Evolutionary conservation across 2,329 filamentous ascomycete genomes (phyloP), one percentile per base, ranked within the genome.

Genomic region (Fusarium dlaminii): DNA sequence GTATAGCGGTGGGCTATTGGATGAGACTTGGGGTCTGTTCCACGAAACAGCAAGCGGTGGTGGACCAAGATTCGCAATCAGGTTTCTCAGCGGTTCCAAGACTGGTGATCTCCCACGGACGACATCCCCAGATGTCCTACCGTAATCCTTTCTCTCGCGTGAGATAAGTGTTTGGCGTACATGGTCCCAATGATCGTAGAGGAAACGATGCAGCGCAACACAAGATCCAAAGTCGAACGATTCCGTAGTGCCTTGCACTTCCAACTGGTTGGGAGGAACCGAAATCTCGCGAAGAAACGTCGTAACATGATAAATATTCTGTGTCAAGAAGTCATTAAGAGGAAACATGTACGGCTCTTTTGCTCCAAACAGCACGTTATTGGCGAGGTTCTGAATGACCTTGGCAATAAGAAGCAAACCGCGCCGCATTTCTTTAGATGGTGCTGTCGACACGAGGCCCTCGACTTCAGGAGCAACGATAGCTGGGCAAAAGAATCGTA

Each of bases 291-390:
- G 86, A 34, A 93, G 81, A 75, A 93, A 93, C 0, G 88, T 89
- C 5, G 90, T 93, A 22, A 93, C 90, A 39, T 87, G 84, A 78
- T 91, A 92, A 58, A 93, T 93, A 73, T 93, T 91, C 71, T 91
- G 86, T 2, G 90, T 90, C 29, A 93, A 81, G 69, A 93, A 93
- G 66, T 91, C 88, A 77, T 93, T 93, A 29, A 93, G 82, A 4
- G 91, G 90, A 70, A 90, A 91, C 91, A 93, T 93, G 77, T 92
- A 93, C 8, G 90, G 89, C 78, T 93, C 91, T 80, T 93, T 93
- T 39, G 90, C 90, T 8, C 91, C 91, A 74, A 93, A 93, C 4
- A 93, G 84, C 34, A 93, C 91, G 66, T 93, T 93, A 76, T 93
- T 93, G 40, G 91, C 91, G 40, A 93, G 83, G 76, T 92, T 93